Percentiles rank a stretch among this genome's conserved stretches.
Evolutionary conservation across 2,329 filamentous ascomycete genomes (phyloP).

Genomic region (Aspergillus aculeatinus): DNA sequence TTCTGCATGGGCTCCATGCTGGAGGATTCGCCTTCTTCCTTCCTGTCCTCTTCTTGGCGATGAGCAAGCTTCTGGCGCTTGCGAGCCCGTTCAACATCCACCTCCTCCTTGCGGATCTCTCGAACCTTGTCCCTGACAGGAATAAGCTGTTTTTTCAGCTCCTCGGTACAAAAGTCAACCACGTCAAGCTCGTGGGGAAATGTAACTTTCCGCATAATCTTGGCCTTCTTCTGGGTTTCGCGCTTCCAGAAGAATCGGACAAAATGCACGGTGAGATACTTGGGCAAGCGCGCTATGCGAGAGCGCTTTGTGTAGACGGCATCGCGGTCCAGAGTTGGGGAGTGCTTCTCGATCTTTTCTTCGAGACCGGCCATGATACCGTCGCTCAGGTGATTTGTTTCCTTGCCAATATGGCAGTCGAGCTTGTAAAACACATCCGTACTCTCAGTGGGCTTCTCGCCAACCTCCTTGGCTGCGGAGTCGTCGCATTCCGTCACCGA

Average conservation of each 20-base stretch:
- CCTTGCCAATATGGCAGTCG: conserved; percentile 87
- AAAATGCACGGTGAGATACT: conserved; percentile 95
- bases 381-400: conserved; percentile 87
- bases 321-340: conserved; percentile 72
- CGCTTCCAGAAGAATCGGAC: conserved; percentile 98
- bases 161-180: conserved; percentile 92
- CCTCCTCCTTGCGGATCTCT: conserved; percentile 90
- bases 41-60: conserved; percentile 55
- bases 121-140: conserved; percentile 96
- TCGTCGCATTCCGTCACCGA: conserved; percentile 83
- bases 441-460: conserved; percentile 66
- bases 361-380: conserved; percentile 78
- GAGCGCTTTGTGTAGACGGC: conserved; percentile 86
- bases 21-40: conserved; percentile 36
- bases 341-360: conserved; percentile 90
- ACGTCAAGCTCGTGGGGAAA: conserved; percentile 92
- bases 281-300: conserved; percentile 84
- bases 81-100: conserved; percentile 84
- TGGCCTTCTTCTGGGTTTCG: conserved; percentile 95
- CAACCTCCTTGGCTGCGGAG: conserved; percentile 68
- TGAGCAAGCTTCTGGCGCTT: conserved; percentile 81
- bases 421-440: conserved; percentile 85
- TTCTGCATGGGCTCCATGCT: conserved; percentile 46
- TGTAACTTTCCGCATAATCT: conserved; percentile 98
- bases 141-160: conserved; percentile 75